A percentile compares a stretch with the other conserved stretches of the same genome.
Conservation (phyloP, 2,329 filamentous ascomycete genomes). For the Diaporthe ampelina region DNA sequence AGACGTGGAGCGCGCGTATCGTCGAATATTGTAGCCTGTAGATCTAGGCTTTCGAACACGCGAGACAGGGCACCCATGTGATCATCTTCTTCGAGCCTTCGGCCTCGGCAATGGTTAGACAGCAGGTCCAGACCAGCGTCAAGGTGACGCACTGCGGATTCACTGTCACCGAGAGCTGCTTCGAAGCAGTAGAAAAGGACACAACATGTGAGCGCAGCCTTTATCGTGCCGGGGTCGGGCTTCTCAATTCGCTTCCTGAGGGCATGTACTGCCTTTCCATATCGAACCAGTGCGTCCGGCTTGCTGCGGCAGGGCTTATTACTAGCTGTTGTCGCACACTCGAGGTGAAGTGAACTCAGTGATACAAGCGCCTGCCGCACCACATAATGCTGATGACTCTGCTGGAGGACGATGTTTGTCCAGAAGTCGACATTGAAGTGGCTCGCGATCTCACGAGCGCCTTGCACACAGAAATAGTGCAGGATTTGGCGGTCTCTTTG, state of each 20-base stretch:
- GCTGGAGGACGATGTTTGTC: background rate
- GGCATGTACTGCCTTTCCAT: background rate
- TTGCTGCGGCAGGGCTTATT: background rate
- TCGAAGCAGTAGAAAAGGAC: constrained; percentile 6
- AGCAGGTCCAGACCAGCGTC: background rate
- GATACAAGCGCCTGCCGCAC: background rate
- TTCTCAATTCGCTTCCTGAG: background rate
- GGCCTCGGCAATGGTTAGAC: background rate
- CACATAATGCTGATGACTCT: background rate
- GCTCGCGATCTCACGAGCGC: constrained; percentile 1
- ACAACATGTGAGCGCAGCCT: background rate
- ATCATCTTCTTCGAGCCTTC: background rate
- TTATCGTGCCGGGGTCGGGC: background rate
- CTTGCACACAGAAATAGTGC: background rate
- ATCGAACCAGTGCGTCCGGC: background rate
- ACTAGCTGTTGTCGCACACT: background rate
- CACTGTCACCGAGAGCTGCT: background rate
- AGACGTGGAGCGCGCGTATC: background rate
- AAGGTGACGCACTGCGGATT: background rate
- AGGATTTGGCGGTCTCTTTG: constrained; percentile 1
- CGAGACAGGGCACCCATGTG: background rate
- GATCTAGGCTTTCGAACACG: background rate
- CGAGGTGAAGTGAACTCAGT: background rate
- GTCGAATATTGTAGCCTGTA: constrained; percentile 4
- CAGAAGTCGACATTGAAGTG: constrained; percentile 16